Evolutionary conservation across 1,284 basidiomycete genomes (phyloP).

Genomic region (Entoloma clypeatum): DNA sequence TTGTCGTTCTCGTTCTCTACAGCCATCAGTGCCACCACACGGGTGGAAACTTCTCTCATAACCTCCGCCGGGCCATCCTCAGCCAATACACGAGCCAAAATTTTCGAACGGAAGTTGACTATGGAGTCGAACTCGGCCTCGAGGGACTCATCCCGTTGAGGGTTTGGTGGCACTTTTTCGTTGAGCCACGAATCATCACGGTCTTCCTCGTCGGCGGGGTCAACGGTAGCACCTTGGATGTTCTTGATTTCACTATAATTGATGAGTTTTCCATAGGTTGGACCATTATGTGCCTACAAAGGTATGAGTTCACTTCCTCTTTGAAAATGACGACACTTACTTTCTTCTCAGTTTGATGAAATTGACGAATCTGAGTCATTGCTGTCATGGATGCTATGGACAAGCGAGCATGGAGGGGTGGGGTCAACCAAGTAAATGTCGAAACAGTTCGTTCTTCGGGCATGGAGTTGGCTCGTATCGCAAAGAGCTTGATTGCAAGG

Average conservation of each 20-base stretch:
- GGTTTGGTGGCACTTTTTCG: too few relatives aligned
- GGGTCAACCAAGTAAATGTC: conserved; percentile 34
- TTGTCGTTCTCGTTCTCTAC: background rate
- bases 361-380: conserved; percentile 29
- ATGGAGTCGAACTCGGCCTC: too few relatives aligned
- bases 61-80: background rate
- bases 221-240: too few relatives aligned
- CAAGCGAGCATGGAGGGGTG: conserved; percentile 24
- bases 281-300: background rate
- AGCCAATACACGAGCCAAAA: too few relatives aligned
- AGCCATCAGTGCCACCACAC: background rate
- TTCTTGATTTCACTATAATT: background rate
- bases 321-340: background rate
- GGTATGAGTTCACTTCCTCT: background rate
- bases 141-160: too few relatives aligned
- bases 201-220: too few relatives aligned
- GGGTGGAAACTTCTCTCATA: background rate
- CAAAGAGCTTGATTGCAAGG: conserved; percentile 31
- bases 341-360: conserved; percentile 15
- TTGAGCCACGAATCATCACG: too few relatives aligned
- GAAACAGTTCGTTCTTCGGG: conserved; percentile 37
- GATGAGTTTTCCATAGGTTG: background rate
- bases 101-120: too few relatives aligned
- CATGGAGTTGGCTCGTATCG: conserved; percentile 35
- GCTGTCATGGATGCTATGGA: conserved; percentile 24